Percentiles rank a stretch among this genome's conserved stretches.
Conservation (phyloP, 78 protist genomes). For the Ministeria vibrans region DNA sequence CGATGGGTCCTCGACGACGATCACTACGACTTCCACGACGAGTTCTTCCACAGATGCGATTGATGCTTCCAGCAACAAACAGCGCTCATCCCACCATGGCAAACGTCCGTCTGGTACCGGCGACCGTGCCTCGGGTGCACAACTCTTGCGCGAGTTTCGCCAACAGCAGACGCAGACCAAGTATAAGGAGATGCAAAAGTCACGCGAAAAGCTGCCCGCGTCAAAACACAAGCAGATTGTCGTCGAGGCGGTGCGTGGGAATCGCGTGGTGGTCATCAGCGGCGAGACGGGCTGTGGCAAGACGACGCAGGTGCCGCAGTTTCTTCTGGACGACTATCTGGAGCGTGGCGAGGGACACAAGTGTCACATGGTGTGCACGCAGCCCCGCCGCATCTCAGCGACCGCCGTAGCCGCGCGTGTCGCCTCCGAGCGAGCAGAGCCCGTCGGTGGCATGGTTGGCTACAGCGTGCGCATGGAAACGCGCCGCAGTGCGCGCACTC, state of each 20-base stretch:
- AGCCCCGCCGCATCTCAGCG: conserved; percentile 74
- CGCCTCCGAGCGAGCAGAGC: conserved; percentile 59
- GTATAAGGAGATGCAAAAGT: neutral
- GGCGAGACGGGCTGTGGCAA: conserved; percentile 37
- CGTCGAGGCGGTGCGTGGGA: conserved; percentile 36
- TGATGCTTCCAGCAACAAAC: neutral
- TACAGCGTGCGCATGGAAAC: conserved; percentile 39
- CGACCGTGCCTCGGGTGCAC: neutral
- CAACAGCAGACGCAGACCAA: neutral
- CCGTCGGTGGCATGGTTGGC: conserved; percentile 48
- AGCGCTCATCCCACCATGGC: neutral
- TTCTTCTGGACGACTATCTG: conserved; percentile 39
- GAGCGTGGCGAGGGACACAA: neutral
- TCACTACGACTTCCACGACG: neutral
- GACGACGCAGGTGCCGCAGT: conserved; percentile 79
- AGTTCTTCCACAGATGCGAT: neutral
- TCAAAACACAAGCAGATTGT: neutral
- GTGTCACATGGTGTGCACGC: conserved; percentile 47
- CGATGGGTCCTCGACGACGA: neutral
- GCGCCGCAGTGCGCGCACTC: conserved; percentile 11
- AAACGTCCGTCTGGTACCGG: neutral
- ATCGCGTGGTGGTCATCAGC: conserved; percentile 14
- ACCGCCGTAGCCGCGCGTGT: conserved; percentile 64
- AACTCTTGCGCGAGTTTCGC: neutral
- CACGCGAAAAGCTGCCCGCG: neutral